Base-by-base conservation (phyloP, 768 basidiomycete species). In the Trametes cingulata region DNA sequence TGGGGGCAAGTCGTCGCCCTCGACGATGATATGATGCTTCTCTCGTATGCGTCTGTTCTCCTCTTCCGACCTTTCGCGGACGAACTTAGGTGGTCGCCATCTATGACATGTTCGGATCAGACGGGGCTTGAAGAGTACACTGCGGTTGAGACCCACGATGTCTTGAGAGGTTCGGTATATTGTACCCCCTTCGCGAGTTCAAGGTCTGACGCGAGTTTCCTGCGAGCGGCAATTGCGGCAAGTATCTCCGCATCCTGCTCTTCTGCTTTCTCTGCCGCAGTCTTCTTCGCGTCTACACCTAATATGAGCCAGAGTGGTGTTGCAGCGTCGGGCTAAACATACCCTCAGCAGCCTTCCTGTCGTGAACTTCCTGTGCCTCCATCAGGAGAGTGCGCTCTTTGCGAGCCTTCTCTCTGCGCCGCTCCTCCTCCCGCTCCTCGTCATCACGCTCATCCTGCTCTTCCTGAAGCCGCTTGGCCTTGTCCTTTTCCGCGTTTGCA, bases 281-380 rank as follows among this genome's bases (percentile, higher is more conserved):
- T 90, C 77, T 98, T 98, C 71, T 87, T 84, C 7, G 93, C 87
- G 74, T 98, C 95, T 86, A 12, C 22, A 52, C 25, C 40, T 50
- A 79, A 65, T 46, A 58, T 37, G 5, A 14, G 24, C 48, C 8
- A 46, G 36, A 40, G 17, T 39, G 41, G 42, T 35, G 59, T 9
- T 9, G 48, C 47, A 6, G 25, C 24, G 3, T n/a, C 2, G 20
- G 0, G 24, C 20, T 41, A 17, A 15, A 69, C 76, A 46, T 54
- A 92, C 93, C 90, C 77, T 96, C 91, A 54, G 79, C 81, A 4
- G 90, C 92, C 74, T 88, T 93, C 72, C 81, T 81, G 24, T 82
- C 81, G 69, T 96, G 93, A 33, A 98, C 95, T 70, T 98, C 96
- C 74, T 98, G 94, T 1, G 97, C 97, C 72, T 97, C 95, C 68